Conservation (phyloP, 345 rosid genomes). For the Dovyalis caffra region DNA sequence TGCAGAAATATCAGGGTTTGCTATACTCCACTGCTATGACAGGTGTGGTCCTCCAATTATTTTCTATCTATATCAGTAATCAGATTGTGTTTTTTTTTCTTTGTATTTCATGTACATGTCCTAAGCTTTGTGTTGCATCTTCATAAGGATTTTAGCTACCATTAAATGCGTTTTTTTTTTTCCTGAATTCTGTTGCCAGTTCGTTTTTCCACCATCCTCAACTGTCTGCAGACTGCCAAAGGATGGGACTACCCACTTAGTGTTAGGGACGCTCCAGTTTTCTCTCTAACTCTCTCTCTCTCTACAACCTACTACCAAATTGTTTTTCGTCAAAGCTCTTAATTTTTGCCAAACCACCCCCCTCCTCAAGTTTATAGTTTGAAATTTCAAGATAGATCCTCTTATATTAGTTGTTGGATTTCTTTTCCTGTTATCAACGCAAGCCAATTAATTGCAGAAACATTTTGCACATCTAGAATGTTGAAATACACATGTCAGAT, state of each 20-base stretch:
- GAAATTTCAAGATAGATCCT: background rate
- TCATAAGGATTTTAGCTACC: background rate
- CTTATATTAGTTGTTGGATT: background rate
- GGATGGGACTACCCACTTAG: background rate
- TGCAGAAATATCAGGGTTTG: constrained; percentile 59
- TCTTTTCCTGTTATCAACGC: background rate
- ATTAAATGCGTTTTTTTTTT: too few species aligned
- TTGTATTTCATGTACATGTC: background rate
- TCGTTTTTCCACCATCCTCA: too few species aligned
- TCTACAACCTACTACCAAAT: background rate
- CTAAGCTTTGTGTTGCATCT: background rate
- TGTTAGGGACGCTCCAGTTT: background rate
- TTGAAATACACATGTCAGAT: background rate
- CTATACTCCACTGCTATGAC: constrained; percentile 67
- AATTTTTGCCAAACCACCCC: background rate
- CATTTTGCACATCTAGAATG: background rate
- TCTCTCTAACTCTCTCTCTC: background rate
- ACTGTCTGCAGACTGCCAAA: background rate
- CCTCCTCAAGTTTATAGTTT: too few species aligned
- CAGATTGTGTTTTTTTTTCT: background rate
- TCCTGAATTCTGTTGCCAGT: too few species aligned
- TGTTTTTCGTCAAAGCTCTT: background rate
- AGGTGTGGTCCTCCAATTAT: constrained; percentile 31
- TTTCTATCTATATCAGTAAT: background rate
- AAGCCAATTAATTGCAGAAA: background rate